These are phyloP conservation scores for Hypholoma sublateritium DNA, from an alignment of 768 basidiomycete genomes.

Conservation along the genomic window DNA sequence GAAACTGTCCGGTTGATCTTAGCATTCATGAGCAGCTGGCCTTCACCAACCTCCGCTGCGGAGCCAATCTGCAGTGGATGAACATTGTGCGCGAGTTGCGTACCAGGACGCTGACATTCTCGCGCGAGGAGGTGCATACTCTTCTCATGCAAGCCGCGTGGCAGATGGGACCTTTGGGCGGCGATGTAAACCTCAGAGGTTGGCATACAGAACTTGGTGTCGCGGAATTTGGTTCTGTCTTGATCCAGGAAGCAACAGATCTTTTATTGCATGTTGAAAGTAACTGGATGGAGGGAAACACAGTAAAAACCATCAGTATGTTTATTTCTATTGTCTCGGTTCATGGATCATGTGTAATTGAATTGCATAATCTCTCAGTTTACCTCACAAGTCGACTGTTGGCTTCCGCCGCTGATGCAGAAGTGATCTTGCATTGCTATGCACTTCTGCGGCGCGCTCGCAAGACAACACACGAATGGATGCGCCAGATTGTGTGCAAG, in stretches of 20 bases:
- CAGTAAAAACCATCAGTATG: conserved; percentile 18
- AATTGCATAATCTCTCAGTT: conserved; percentile 25
- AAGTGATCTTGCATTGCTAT: conserved; percentile 17
- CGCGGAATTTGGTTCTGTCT: conserved; percentile 30
- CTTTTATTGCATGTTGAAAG: conserved; percentile 33
- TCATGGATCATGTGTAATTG: conserved; percentile 12
- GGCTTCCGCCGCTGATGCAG: conserved; percentile 15
- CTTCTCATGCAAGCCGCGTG: conserved; percentile 44
- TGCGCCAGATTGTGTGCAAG: conserved; percentile 28
- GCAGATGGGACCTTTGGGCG: conserved; percentile 29
- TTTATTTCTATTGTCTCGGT: not conserved
- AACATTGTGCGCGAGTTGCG: conserved; percentile 50
- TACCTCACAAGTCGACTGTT: conserved; percentile 38
- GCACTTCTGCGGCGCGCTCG: conserved; percentile 32
- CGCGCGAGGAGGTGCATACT: conserved; percentile 35
- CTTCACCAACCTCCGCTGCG: conserved; percentile 46
- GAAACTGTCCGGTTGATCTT: conserved; percentile 37
- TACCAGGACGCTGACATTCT: conserved; percentile 36
- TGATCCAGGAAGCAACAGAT: conserved; percentile 35
- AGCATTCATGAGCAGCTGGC: conserved; percentile 44
- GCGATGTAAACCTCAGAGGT: conserved; percentile 2
- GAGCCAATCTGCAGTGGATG: conserved; percentile 45
- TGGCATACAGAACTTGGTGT: conserved; percentile 42
- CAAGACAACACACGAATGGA: conserved; percentile 33
- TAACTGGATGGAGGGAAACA: conserved; percentile 37